Base-by-base conservation (phyloP, 441 rosid genomes). In the Euphorbia schlechtendalii region DNA sequence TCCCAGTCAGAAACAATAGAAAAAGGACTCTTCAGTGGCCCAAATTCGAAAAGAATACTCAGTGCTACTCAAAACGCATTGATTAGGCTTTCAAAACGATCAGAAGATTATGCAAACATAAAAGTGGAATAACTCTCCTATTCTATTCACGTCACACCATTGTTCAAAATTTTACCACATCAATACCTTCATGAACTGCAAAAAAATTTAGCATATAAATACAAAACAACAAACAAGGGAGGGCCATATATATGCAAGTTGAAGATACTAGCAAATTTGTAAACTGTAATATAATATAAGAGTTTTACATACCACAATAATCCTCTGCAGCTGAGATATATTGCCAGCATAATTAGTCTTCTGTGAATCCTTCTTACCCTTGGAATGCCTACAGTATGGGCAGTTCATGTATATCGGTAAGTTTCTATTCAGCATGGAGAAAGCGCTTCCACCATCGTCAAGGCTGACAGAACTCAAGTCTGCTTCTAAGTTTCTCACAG, bases 311-410 rank as follows among this genome's bases (percentile, higher is more conserved):
- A 90, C 97, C 95, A 88, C 66, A 78, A 87, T 84, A 57, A 90
- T 86, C 78, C 95, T 81, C 64, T 83, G 92, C 57, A 90, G 83
- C 82, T 90, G 97, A 1, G 97, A 90, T 66, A 87, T 66, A 10
- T 79, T 76, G 74, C 86, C 76, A 1, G 95, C 89, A 80, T 82
- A 90, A 74, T 83, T 85, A 41, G 74, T 64, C 64, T 80, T 74
- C 24, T 76, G 76, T 18, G 67, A 70, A 69, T 82, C 85, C 60
- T 80, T 81, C 65, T 73, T 81, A 45, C 40, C 76, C 75, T 80
- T 81, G 61, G 79, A 63, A 63, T 21, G 68, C 65, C 66, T 77
- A 79, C 95, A 90, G 81, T 80, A 78, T 9, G 89, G 88, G 63
- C 97, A 87, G 72, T 76, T 80, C 84, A 90, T 76, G 73, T 77